Percentiles rank a stretch among this genome's conserved stretches.
These are phyloP conservation scores for Schizophyllum amplum DNA, from an alignment of 1,284 basidiomycete genomes.

Conservation along the genomic window DNA sequence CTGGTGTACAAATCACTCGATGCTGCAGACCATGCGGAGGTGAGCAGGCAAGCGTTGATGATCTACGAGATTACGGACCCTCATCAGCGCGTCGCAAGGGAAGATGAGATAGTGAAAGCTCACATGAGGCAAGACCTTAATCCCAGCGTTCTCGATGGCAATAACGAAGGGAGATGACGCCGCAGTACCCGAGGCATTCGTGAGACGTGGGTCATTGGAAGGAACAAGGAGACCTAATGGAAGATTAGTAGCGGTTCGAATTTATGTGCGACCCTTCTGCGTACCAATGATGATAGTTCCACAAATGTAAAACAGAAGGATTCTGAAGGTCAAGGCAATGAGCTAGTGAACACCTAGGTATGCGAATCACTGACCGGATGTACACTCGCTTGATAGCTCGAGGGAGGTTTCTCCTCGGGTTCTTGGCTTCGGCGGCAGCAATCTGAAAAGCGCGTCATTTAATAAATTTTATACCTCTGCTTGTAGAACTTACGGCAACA, in stretches of 20 bases:
- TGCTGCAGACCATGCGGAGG: conserved; percentile 83
- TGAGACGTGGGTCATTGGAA: conserved; percentile 50
- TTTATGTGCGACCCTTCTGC: conserved; percentile 17
- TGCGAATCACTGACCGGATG: conserved; percentile 32
- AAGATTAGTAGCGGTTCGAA: conserved; percentile 14
- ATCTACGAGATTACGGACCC: conserved; percentile 35
- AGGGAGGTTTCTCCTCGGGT: conserved; percentile 60
- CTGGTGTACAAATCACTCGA: conserved; percentile 79
- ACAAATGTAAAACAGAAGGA: conserved; percentile 62
- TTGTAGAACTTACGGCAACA: conserved; percentile 57
- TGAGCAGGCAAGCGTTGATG: conserved; percentile 82
- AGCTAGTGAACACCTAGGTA: conserved; percentile 5
- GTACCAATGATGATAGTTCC: conserved; percentile 47
- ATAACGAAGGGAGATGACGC: conserved; percentile 82
- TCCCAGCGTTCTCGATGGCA: conserved; percentile 66
- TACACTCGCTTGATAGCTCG: conserved; percentile 69
- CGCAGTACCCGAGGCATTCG: conserved; percentile 48
- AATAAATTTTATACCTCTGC: not conserved
- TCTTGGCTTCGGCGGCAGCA: conserved; percentile 73
- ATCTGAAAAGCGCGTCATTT: conserved; percentile 34
- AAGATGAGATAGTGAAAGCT: conserved; percentile 39
- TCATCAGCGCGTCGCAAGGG: conserved; percentile 34
- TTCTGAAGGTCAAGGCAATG: conserved; percentile 20
- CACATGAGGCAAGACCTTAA: conserved; percentile 60
- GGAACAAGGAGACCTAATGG: conserved; percentile 78